A percentile compares a stretch with the other conserved stretches of the same genome.
Conservation (phyloP, 495 filamentous ascomycete species). For the Penicillium canariense region DNA sequence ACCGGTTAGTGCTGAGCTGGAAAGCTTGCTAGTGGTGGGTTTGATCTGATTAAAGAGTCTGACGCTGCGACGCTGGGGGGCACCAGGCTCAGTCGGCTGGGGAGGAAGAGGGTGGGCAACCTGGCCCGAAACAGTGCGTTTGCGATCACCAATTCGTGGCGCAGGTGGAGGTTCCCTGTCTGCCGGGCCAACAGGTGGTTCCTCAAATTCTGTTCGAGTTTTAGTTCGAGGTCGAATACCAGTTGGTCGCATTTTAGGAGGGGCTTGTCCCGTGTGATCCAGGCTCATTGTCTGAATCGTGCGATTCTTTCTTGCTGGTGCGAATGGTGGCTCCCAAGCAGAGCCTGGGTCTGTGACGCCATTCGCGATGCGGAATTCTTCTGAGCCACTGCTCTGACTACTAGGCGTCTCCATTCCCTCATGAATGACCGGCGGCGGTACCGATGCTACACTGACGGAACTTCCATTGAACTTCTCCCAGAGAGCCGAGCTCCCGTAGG, state of each 20-base stretch:
- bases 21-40: conserved; percentile 58
- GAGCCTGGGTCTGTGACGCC: conserved; percentile 28
- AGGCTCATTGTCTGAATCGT: conserved; percentile 54
- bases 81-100: conserved; percentile 58
- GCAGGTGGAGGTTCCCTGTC: conserved; percentile 39
- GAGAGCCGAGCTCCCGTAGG: conserved; percentile 51
- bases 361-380: conserved; percentile 43
- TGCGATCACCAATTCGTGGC: conserved; percentile 56
- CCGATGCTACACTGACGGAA: conserved; percentile 36
- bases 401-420: conserved; percentile 45
- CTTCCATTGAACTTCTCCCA: conserved; percentile 59
- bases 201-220: conserved; percentile 50
- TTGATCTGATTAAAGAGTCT: conserved; percentile 71
- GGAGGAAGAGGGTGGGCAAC: conserved; percentile 58
- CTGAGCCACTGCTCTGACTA: conserved; percentile 42
- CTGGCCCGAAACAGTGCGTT: conserved; percentile 84
- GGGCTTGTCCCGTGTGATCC: conserved; percentile 54
- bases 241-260: conserved; percentile 61
- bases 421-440: conserved; percentile 29
- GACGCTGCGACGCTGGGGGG: conserved; percentile 74
- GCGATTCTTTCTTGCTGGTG: conserved; percentile 61
- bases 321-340: conserved; percentile 62
- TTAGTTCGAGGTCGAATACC: conserved; percentile 50
- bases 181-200: conserved; percentile 34
- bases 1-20: conserved; percentile 47